Base-by-base conservation (phyloP, 208 protist species). In the Jaenimonas drosophilae region DNA sequence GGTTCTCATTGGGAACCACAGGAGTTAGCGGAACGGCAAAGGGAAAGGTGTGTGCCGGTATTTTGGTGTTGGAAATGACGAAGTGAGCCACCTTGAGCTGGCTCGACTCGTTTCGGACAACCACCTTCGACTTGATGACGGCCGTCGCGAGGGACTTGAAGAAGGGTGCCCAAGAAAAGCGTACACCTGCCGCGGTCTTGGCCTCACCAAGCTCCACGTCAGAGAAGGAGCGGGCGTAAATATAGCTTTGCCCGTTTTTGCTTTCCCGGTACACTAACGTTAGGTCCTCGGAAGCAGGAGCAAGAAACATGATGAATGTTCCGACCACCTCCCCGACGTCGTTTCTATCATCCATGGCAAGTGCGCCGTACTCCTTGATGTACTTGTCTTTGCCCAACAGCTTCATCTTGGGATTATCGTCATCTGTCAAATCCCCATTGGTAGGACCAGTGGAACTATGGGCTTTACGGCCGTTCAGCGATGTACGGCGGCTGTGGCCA, bases 71-170 rank as follows among this genome's bases (percentile, higher is more conserved):
- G 23, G 58, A 49, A 39, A 88, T 76, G 38, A 46, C 61, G 51
- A 93, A 90, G 48, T 4, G 26, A 21, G 64, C 78, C 3, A 66
- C 55, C 42, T 70, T 75, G 19, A 31, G 61, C 2, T 48, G 53
- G 36, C 45, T 28, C 23, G 34, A 57, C 25, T 50, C 7, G 49
- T 62, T 45, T 38, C 51, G 45, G 0, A 93, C 53, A 1, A 28
- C 45, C 20, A 71, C 80, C 53, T 69, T 88, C 19, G 44, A 44
- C 38, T 91, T 95, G 39, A 87, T 63, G 16, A 89, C 30, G 28
- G 72, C 83, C 4, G 76, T 72, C 2, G 80, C 78, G 16, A 95
- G 48, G 14, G 82, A 90, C 48, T 91, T 91, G 58, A 89, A 92
- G 61, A 92, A 92, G 9, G 75, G 64, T 0, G 72, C 76, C 81